Base-by-base conservation (phyloP, 352 stramenopile genomes). In the Peronosclerospora sorghi region DNA sequence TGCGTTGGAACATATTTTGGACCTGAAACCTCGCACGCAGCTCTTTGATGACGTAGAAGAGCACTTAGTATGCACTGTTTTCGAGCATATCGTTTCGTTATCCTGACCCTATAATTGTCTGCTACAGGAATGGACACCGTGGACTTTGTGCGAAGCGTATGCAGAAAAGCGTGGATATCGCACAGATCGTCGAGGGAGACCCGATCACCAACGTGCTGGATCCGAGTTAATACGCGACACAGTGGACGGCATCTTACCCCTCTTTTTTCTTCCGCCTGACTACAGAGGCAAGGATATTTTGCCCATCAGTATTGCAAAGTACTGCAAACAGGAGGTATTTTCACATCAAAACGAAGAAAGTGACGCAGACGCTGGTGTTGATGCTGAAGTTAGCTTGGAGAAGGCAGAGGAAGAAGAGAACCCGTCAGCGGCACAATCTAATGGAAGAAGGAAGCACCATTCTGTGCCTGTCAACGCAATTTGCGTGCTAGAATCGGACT, bases 131-230 rank as follows among this genome's bases (percentile, higher is more conserved):
- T 92, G 80, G 80, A 85, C 76, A 6, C 73, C 80, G 6, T 92
- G 75, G 73, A 87, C 71, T 10, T 48, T 92, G 32, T 83, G 74
- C 17, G 80, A 92, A 61, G 76, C 80, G 10, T 92, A 92, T 44
- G 80, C 80, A 9, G 73, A 84, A 40, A 86, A 89, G 57, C 73
- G 79, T 17, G 74, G 80, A 0, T 92, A 88, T 41, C 76, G 77
- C 20, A 86, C 79, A 2, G 79, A 87, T 21, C 75, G 75, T 17
- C 73, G 73, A 23, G 79, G 79, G 21, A 77, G 79, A 21, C 79
- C 76, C 2, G 79, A 91, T 41, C 76, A 87, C 47, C 79, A 91
- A 40, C 79, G 79, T 28, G 79, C 79, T 35, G 79, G 78, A 39
- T 67, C 75, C 12, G 78, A 90, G 51, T 52, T 90, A n/a, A 70